Evolutionary conservation across 495 filamentous ascomycete species (phyloP), one percentile per base, ranked within the genome.

Genomic region (Aspergillus taichungensis): DNA sequence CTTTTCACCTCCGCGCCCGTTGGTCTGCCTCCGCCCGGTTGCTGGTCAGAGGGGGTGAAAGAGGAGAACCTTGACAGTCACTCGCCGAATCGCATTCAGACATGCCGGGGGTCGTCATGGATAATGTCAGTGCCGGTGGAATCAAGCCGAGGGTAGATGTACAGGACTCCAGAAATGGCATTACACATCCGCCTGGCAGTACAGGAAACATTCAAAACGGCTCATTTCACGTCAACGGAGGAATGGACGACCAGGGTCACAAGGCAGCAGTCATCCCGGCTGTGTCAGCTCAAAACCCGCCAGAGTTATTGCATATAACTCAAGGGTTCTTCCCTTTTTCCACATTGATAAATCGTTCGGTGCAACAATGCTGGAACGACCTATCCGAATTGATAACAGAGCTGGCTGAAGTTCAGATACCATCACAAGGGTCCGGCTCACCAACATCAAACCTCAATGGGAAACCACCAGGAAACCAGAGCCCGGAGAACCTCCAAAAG

Each of bases 291-390:
- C 43, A 29, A 28, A 33, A 40, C 3, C 82, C 83, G 0, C 86
- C 87, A 30, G 83, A 91, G 54, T 78, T 97, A 13, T 66, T 73
- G 38, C 88, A 94, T 50, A 85, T 95, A 45, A 85, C 85, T 0
- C 66, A 81, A 44, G 79, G 80, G 27, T 94, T 85, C 50, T 68
- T 86, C 24, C 80, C 84, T 4, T 68, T 95, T 27, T 73, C 76
- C 11, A 72, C 70, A 32, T 66, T 98, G 14, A 70, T 96, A 37
- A 74, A 75, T 41, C 78, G 92, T 44, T 74, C 91, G 9, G 82
- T 82, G 28, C 87, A 96, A 59, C 81, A 86, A 62, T 86, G 84
- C 35, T 89, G 84, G 63, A 84, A 83, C 46, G 78, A 81, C 43
- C 72, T 97, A 6, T 72, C 71, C 11, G 82, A 88, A 10, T 64